These are phyloP conservation scores for Gossypium mustelinum DNA, from an alignment of 345 rosid genomes.

Conservation along the genomic window DNA sequence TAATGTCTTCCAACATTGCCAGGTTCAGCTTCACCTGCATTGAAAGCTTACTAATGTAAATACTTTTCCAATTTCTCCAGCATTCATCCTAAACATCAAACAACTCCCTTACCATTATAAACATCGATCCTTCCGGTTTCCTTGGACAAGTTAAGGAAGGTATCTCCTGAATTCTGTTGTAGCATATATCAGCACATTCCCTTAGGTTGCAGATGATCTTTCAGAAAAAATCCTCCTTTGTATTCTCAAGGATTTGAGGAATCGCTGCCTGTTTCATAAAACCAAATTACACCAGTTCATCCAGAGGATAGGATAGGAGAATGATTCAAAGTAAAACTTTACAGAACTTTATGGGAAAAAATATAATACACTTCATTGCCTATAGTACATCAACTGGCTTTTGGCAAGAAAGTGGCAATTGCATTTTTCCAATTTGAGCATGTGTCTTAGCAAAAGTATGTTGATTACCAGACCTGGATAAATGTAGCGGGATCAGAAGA, in stretches of 20 bases:
- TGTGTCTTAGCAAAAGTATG: too few species aligned
- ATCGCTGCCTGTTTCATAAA: slow-evolving; percentile 23
- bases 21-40: slow-evolving; percentile 32
- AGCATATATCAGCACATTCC: slow-evolving; percentile 32
- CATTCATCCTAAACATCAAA: not conserved
- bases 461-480: slow-evolving; percentile 39
- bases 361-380: too few species aligned
- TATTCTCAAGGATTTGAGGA: slow-evolving; percentile 32
- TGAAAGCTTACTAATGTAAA: not conserved
- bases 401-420: not conserved
- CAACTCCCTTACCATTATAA: slow-evolving; percentile 28
- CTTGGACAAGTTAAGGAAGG: slow-evolving; percentile 37
- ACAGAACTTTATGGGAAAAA: too few species aligned
- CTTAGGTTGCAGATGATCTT: slow-evolving; percentile 18
- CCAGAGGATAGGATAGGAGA: not conserved
- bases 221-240: slow-evolving; percentile 30
- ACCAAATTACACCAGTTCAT: not conserved
- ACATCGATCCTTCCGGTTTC: slow-evolving; percentile 38
- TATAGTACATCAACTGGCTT: not conserved
- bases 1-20: slow-evolving; percentile 27
- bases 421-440: not conserved
- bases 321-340: not conserved
- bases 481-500: slow-evolving; percentile 41
- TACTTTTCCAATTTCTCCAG: not conserved
- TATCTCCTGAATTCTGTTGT: slow-evolving; percentile 27